Base-by-base conservation (phyloP, 1,284 basidiomycete species). In the Phlebopus sp. region DNA sequence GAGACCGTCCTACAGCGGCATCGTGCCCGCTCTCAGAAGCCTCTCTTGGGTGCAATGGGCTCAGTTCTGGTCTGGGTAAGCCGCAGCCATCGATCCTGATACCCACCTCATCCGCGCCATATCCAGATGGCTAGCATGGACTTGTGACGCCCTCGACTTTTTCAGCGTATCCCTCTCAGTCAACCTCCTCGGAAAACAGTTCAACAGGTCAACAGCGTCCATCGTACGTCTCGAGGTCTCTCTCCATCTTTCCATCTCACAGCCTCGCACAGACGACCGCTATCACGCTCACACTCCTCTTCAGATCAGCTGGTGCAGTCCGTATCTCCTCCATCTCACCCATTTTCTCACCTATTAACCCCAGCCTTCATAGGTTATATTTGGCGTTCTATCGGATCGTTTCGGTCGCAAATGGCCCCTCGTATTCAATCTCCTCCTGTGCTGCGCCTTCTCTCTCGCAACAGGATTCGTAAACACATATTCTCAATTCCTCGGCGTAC, bases 381-480 rank as follows among this genome's bases (percentile, higher is more conserved):
- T 97, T 55, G 88, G 87, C 31, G 63, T 91, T 45, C 59, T 88
- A 25, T 88, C 87, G 14, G 92, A 94, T 66, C 79, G 94, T 8
- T 96, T 79, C 64, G 95, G 95, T 2, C 81, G 95, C 37, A 95
- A 94, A 73, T 98, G 92, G 90, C 92, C 94, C 1, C 73, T 97
- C 3, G 82, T 93, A 35, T 57, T 64, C 59, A 97, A 97, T 66
- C 70, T 92, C 42, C 43, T 89, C 14, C 59, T 93, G 39, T 80
- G 91, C 53, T 74, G 78, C n/a, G 68, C 79, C 9, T 81, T 97
- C 50, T 86, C 93, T 56, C 81, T 98, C 14, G 90, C 84, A 0
- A 83, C 79, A 5, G 81, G 85, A 36, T 90, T 89, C 62, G 81
- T 82, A n/a, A 70, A 81, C 13, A 86, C 80, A 0, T 90, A 76